Percentiles rank a stretch among this genome's conserved stretches.
phyloP scores from a whole-genome alignment of 805 yeast genomes.

The Teunomyces cretensis region DNA sequence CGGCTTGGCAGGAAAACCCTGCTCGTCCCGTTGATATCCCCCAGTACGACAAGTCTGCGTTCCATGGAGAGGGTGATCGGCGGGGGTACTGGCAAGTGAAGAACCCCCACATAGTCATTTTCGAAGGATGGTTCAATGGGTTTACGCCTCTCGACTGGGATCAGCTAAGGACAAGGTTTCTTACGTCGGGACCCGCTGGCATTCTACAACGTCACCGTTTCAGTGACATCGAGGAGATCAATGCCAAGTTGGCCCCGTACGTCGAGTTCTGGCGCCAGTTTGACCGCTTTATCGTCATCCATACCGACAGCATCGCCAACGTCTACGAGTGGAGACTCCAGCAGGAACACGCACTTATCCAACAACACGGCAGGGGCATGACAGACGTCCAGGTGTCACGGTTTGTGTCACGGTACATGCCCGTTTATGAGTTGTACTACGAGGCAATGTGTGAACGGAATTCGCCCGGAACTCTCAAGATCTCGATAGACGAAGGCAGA shows the following conservation, averaged over 20 bases:
- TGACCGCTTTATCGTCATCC: constrained; percentile 59
- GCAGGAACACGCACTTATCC: constrained; percentile 65
- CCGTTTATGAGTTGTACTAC: constrained; percentile 73
- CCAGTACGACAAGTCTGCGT: constrained; percentile 72
- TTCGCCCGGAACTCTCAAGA: constrained; percentile 10
- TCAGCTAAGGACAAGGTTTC: constrained; percentile 19
- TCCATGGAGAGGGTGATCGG: constrained; percentile 80
- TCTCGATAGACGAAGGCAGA: constrained; percentile 15
- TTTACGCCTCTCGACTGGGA: constrained; percentile 39
- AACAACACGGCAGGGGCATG: constrained; percentile 69
- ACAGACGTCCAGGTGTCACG: constrained; percentile 60
- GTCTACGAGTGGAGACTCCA: constrained; percentile 80
- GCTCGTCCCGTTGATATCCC: constrained; percentile 43
- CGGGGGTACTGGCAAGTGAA: constrained; percentile 39
- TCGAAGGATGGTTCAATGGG: constrained; percentile 97
- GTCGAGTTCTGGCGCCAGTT: constrained; percentile 54
- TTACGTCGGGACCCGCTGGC: constrained; percentile 13
- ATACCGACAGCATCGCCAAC: constrained; percentile 57
- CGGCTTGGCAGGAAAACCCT: too few relatives aligned
- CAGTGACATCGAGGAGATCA: constrained; percentile 42
- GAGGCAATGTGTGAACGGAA: constrained; percentile 32
- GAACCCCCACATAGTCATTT: constrained; percentile 59
- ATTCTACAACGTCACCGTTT: constrained; percentile 15
- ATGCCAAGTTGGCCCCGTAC: constrained; percentile 53
- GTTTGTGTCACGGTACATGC: constrained; percentile 86